phyloP scores from a whole-genome alignment of 1,139 yeast genomes.

The Lodderomyces beijingensis region DNA sequence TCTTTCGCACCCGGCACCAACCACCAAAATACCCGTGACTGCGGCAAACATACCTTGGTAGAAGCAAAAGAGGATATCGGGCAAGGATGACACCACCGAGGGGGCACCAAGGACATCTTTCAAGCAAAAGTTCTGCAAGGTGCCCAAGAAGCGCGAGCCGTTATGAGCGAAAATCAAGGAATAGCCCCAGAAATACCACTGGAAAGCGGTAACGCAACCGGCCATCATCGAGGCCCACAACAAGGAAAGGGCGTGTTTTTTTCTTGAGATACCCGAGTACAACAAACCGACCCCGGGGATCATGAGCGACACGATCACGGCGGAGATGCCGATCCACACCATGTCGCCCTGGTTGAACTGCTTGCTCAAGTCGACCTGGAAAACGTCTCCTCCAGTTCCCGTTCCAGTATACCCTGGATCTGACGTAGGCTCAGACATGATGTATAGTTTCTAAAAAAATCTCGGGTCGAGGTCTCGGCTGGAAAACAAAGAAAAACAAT shows the following conservation, averaged over 20 bases:
- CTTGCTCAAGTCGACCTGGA: slow-evolving; percentile 67
- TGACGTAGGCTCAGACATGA: no score
- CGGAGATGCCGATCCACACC: slow-evolving; percentile 82
- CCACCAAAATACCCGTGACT: slow-evolving; percentile 86
- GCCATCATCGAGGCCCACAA: slow-evolving; percentile 96
- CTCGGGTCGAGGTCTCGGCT: no score
- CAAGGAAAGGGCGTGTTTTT: slow-evolving; percentile 85
- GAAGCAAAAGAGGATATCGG: slow-evolving; percentile 82
- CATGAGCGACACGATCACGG: slow-evolving; percentile 87
- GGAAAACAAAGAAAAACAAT: no score
- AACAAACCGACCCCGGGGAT: slow-evolving; percentile 89
- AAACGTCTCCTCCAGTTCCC: slow-evolving; percentile 78
- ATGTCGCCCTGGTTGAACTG: slow-evolving; percentile 73
- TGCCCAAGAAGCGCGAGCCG: slow-evolving; percentile 68
- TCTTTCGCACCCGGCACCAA: slow-evolving; percentile 97
- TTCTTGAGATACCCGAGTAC: slow-evolving; percentile 87
- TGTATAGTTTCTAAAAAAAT: no score
- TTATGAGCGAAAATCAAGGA: slow-evolving; percentile 81
- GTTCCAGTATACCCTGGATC: slow-evolving; percentile 36
- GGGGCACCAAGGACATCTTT: slow-evolving; percentile 82
- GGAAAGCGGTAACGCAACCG: slow-evolving; percentile 73
- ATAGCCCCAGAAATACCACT: slow-evolving; percentile 98
- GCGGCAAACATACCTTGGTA: slow-evolving; percentile 97
- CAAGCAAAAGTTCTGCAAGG: slow-evolving; percentile 73
- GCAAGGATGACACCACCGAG: slow-evolving; percentile 60